phyloP scores from a whole-genome alignment of 306 rosid genomes.

The Vigna reflexopilosa region DNA sequence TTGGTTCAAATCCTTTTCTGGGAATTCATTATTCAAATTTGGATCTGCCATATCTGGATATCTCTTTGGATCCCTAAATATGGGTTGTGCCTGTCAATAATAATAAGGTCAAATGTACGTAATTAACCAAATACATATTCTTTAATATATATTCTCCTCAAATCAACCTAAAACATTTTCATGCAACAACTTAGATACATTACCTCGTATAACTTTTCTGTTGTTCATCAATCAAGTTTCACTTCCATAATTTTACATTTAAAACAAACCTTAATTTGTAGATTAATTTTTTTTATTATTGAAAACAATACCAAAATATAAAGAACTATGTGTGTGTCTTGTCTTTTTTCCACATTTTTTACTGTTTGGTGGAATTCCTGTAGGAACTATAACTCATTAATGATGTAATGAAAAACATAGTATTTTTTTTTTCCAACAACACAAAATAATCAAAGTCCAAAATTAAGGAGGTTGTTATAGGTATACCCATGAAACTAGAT shows the following conservation, averaged over 20 bases:
- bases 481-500: slow-evolving; percentile 87
- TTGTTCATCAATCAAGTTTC: neutral
- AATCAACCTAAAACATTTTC: neutral
- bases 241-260: neutral
- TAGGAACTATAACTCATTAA: neutral
- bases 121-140: slow-evolving; percentile 1
- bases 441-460: neutral
- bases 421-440: neutral
- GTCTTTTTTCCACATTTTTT: neutral
- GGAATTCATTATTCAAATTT: slow-evolving; percentile 55
- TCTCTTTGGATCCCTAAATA: slow-evolving; percentile 76
- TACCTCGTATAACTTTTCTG: neutral
- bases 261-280: neutral
- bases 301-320: neutral
- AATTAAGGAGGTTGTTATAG: slow-evolving; percentile 1
- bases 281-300: neutral
- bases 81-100: slow-evolving; percentile 78
- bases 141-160: neutral
- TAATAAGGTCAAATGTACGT: neutral
- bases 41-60: slow-evolving; percentile 84
- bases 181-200: neutral
- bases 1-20: slow-evolving; percentile 89
- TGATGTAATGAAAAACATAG: neutral
- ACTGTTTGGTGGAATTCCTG: neutral
- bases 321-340: neutral